A percentile compares a stretch with the other conserved stretches of the same genome.
phyloP scores from a whole-genome alignment of 169 alveolate genomes.

The Cryptosporidium bovis region DNA sequence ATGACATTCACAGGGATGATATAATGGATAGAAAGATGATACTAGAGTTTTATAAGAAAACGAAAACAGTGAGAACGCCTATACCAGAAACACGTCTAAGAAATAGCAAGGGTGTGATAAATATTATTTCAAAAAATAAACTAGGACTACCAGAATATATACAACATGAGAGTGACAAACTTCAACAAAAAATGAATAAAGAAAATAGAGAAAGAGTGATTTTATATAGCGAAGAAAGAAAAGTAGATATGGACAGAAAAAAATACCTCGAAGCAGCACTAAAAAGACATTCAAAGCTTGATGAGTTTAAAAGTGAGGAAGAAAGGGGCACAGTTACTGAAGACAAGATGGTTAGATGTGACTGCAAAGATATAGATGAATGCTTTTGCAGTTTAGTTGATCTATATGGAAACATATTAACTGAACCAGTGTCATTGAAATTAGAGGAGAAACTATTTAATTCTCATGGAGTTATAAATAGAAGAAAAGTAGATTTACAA shows the following conservation, averaged over 20 bases:
- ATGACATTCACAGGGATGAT: background rate
- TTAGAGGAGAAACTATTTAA: conserved; percentile 52
- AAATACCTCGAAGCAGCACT: conserved; percentile 62
- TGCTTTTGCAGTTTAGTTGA: conserved; percentile 29
- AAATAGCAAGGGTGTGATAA: conserved; percentile 29
- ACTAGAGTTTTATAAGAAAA: background rate
- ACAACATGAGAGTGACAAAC: conserved; percentile 32
- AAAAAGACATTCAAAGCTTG: conserved; percentile 11
- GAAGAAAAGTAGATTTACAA: background rate
- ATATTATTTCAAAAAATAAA: conserved; percentile 9
- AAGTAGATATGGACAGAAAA: conserved; percentile 39
- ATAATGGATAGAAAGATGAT: conserved; percentile 1
- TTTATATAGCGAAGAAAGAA: conserved; percentile 11
- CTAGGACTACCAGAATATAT: conserved; percentile 8
- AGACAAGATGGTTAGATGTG: conserved; percentile 19
- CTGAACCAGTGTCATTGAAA: conserved; percentile 45
- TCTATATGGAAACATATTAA: conserved; percentile 38
- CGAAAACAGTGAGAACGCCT: conserved; percentile 8
- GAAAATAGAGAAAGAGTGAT: background rate
- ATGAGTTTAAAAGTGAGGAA: background rate
- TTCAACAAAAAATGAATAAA: conserved; percentile 8
- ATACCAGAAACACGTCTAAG: conserved; percentile 55
- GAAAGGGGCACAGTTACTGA: background rate
- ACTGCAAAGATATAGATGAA: conserved; percentile 4
- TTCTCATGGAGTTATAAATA: background rate